Percentiles rank a stretch among this genome's conserved stretches.
These are phyloP conservation scores for Kluyveromyces aestuarii DNA, from an alignment of 805 yeast species.

Conservation along the genomic window DNA sequence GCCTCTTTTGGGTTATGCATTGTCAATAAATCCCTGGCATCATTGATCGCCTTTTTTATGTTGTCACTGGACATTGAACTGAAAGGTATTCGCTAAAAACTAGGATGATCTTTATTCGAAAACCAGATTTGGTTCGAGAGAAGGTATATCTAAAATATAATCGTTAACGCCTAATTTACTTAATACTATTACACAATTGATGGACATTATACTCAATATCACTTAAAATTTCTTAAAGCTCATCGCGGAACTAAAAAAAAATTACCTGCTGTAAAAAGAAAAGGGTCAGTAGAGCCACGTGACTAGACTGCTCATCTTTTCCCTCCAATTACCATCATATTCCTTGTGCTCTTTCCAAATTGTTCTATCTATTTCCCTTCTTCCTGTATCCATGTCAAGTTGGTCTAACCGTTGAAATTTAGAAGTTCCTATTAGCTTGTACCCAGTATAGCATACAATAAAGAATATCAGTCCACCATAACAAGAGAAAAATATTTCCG, in stretches of 20 bases:
- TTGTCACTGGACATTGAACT: neutral
- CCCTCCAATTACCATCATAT: slow-evolving; percentile 27
- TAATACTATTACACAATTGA: neutral
- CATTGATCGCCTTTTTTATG: slow-evolving; percentile 8
- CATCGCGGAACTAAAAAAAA: slow-evolving; percentile 1
- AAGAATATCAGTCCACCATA: slow-evolving; percentile 55
- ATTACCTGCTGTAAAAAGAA: neutral
- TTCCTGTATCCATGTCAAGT: slow-evolving; percentile 72
- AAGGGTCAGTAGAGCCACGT: slow-evolving; percentile 24
- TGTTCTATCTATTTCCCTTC: slow-evolving; percentile 73
- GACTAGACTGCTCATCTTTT: slow-evolving; percentile 18
- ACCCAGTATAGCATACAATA: slow-evolving; percentile 40
- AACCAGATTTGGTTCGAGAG: no score
- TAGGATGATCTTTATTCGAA: no score
- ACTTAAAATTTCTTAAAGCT: neutral
- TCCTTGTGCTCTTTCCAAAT: slow-evolving; percentile 70
- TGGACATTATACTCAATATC: neutral
- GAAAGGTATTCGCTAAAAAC: no score
- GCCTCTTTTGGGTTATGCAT: slow-evolving; percentile 28
- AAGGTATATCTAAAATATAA: no score
- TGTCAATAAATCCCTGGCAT: slow-evolving; percentile 18
- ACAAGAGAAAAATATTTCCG: slow-evolving; percentile 52
- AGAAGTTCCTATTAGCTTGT: slow-evolving; percentile 53
- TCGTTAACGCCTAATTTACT: no score
- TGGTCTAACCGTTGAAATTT: slow-evolving; percentile 61